Base-by-base conservation (phyloP, 345 rosid species). In the Kernera saxatilis region DNA sequence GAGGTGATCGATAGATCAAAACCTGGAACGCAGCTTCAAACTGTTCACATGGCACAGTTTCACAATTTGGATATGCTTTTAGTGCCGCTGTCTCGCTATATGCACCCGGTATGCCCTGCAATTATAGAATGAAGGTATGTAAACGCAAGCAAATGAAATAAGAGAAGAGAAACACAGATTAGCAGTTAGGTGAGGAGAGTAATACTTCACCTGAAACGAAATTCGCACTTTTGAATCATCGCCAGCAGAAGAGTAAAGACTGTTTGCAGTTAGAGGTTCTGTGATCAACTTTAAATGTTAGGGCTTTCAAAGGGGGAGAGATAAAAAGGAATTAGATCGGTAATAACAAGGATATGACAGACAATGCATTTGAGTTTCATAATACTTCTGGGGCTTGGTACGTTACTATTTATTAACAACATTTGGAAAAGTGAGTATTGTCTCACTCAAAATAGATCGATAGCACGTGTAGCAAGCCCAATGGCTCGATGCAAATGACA, bases 71-170 rank as follows among this genome's bases (percentile, higher is more conserved):
- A 75, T 89, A 91, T 39, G 85, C 96, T 81, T 91, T 83, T 61
- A 82, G 76, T 21, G 97, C 98, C 12, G 98, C 99, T 77, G 88
- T 86, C 85, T 94, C 99, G 29, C 97, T 85, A 70, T 88, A 91
- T 30, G 96, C 95, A 77, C 99, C 99, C 4, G 96, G 83, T 55
- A 85, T 75, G 14, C 99, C 98, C 99, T 94, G 73, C 52, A 82
- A 56, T 56, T 3, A 46, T 32, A 55, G 78, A 67, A 15, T 36
- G 78, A 67, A 15, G 32, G 44, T 64, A 19, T 67, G 54, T 67
- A 50, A 37, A 46, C 35, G 69, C 56, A 73, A 71, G 35, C 45
- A 33, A 50, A 73, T 33, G 50, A 78, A 57, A 46, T 21, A 45
- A 14, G 49, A 40, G 22, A 25, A 25, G 53, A 27, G 9, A 39